Evolutionary conservation across 2,329 filamentous ascomycete genomes (phyloP), one percentile per base, ranked within the genome.

Genomic region (Aureobasidium leucospermi): DNA sequence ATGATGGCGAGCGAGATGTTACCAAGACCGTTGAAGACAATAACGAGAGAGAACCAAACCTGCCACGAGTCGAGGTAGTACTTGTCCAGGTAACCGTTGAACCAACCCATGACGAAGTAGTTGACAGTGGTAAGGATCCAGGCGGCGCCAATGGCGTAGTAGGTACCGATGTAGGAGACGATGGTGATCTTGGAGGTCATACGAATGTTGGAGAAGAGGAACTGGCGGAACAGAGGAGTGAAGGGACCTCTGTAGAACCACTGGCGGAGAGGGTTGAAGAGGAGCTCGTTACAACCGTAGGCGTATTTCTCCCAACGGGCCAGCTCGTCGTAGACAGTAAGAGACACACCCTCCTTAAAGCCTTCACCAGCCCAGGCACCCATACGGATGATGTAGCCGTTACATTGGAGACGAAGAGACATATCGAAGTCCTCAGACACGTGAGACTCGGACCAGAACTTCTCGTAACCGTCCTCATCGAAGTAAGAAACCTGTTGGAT

Each of bases 401-500:
- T 76, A 63, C 82, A 84, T 70, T 91, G 88, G 4, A 90, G 78
- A 38, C 87, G 85, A 1, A 91, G 78, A 31, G 58, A 59, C 60
- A 84, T 78, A 70, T 87, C 88, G 58, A 90, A 90, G 66, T 91
- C 88, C 63, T 91, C 88, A 0, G 87, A 90, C 0, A 91, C 88
- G 65, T 87, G 86, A 4, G 79, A 80, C 69, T 90, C 88, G 7
- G 86, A 89, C 87, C 88, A 90, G 73, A 83, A 89, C 65, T 85
- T 84, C 13, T 84, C 81, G 64, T 84, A 79, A 10, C 80, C 81
- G 56, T 84, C 83, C 58, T 83, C 76, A 38, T 81, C 80, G 52
- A 75, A 71, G 66, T 79, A 83, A 2, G 78, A 78, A 46, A 85
- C 79, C 51, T 81, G 76, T 64, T 86, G 84, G 32, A 86, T 74